Percentiles rank a stretch among this genome's conserved stretches.
Conservation (phyloP, 2,329 filamentous ascomycete genomes). For the Fusarium clavum region DNA sequence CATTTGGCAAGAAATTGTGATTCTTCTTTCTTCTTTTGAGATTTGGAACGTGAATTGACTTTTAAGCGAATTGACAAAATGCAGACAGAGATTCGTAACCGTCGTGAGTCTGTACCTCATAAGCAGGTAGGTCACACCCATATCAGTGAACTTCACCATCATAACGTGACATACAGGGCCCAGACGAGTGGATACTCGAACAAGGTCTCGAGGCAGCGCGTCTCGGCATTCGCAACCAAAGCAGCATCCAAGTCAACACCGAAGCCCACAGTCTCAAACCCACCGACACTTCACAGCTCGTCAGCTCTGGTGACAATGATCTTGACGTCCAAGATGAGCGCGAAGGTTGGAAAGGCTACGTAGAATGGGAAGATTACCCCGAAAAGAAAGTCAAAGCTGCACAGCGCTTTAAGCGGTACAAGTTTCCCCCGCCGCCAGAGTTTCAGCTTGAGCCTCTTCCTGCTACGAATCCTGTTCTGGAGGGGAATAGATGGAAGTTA, state of each 20-base stretch:
- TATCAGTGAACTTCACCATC: not conserved
- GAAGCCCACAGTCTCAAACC: not conserved
- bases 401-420: conserved; percentile 55
- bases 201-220: conserved; percentile 59
- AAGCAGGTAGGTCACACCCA: not conserved
- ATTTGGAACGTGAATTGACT: too few relatives aligned
- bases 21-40: not conserved
- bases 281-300: not conserved
- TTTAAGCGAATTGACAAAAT: not conserved
- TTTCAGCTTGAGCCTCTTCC: conserved; percentile 68
- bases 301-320: conserved; percentile 40
- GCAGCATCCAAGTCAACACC: conserved; percentile 7
- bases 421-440: conserved; percentile 58
- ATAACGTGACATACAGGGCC: conserved; percentile 25
- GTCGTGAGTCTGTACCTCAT: not conserved
- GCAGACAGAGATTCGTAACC: not conserved
- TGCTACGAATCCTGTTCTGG: conserved; percentile 66
- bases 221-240: conserved; percentile 27
- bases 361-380: conserved; percentile 77
- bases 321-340: conserved; percentile 43
- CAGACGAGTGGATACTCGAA: conserved; percentile 66
- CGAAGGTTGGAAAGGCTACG: conserved; percentile 60
- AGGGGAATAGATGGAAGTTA: conserved; percentile 67
- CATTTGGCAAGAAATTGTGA: not conserved
- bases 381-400: conserved; percentile 72